A percentile compares a stretch with the other conserved stretches of the same genome.
Evolutionary conservation across 192 early-diverging fungal genomes (phyloP).

Genomic region (Coemansia aciculifera): DNA sequence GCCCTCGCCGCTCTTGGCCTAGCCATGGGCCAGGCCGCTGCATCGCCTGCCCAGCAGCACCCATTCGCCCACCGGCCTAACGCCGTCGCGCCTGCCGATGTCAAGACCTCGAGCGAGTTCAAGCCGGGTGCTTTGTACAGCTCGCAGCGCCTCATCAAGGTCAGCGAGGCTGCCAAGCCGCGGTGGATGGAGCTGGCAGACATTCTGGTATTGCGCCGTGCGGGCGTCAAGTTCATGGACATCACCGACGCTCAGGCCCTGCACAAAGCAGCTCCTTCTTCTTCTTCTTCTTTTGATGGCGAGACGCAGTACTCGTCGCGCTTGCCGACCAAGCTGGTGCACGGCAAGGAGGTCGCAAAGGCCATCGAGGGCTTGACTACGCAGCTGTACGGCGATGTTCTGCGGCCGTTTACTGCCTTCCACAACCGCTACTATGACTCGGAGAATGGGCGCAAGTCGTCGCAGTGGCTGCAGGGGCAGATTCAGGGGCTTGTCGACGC

Average conservation of each 20-base stretch:
- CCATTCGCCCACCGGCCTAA: background rate
- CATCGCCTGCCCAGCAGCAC: slow-evolving; percentile 22
- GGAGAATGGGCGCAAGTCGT: slow-evolving; percentile 64
- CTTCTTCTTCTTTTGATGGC: background rate
- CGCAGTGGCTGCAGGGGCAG: slow-evolving; percentile 67
- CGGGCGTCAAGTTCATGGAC: slow-evolving; percentile 79
- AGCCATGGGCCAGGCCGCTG: slow-evolving; percentile 10
- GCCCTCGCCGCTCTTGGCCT: slow-evolving; percentile 16
- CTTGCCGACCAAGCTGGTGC: slow-evolving; percentile 59
- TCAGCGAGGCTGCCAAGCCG: slow-evolving; percentile 55
- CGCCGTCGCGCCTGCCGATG: background rate
- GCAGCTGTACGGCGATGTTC: slow-evolving; percentile 63
- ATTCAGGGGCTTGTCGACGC: slow-evolving; percentile 52
- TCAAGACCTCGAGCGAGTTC: slow-evolving; percentile 19
- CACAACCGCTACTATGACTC: slow-evolving; percentile 89
- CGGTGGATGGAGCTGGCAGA: slow-evolving; percentile 63
- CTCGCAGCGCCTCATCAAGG: slow-evolving; percentile 57
- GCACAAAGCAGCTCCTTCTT: slow-evolving; percentile 12
- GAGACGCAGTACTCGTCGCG: slow-evolving; percentile 7
- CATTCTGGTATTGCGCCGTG: slow-evolving; percentile 67
- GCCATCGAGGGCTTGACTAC: slow-evolving; percentile 67
- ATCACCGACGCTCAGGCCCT: slow-evolving; percentile 74
- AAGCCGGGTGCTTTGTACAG: slow-evolving; percentile 38
- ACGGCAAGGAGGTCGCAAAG: slow-evolving; percentile 60
- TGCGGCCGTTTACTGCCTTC: slow-evolving; percentile 81